Base-by-base conservation (phyloP, 1,284 basidiomycete genomes). In the Sanghuangporus weigelae region DNA sequence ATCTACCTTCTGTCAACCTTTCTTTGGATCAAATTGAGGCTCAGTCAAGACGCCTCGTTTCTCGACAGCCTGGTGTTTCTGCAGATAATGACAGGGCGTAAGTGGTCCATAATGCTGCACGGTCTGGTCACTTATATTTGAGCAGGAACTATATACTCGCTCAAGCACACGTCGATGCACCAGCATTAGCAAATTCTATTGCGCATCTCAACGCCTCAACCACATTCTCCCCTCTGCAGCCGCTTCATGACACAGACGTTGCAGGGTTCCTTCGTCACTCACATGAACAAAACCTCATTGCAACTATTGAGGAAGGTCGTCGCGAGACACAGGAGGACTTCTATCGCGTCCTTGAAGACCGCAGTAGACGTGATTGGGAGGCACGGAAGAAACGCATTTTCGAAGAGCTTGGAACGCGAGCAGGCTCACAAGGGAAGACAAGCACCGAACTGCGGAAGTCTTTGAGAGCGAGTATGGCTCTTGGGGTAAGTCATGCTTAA, bases 261-360 rank as follows among this genome's bases (percentile, higher is more conserved):
- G 85, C 89, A 40, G 92, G 92, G 39, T 96, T 92, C 73, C 83
- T 96, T 38, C 89, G 92, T 21, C 92, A 95, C 75, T 90, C 92
- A 6, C 94, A 96, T 71, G 95, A 98, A 74, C 95, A 96, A 74
- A 93, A 93, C 67, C 85, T 98, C 63, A 93, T 97, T 66, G 92
- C 92, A 3, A 93, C 93, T 2, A 96, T 98, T 64, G 95, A 97
- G 73, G 92, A 96, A 71, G 90, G 90, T 4, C 80, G 94, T 55
- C 84, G 88, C 65, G 88, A 93, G 68, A 96, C 95, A 0, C 87
- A 95, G 68, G 83, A 90, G 66, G 88, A 93, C 68, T 96, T 96
- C 69, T 93, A 95, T 71, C 82, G 84, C 40, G 84, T 87, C 46
- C 77, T 96, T 49, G 90, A 94, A 70, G 85, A 89, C 51, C 81